Evolutionary conservation across 108 stramenopile genomes (phyloP), one percentile per base, ranked within the genome.

Genomic region (Skeletonema menzelii): DNA sequence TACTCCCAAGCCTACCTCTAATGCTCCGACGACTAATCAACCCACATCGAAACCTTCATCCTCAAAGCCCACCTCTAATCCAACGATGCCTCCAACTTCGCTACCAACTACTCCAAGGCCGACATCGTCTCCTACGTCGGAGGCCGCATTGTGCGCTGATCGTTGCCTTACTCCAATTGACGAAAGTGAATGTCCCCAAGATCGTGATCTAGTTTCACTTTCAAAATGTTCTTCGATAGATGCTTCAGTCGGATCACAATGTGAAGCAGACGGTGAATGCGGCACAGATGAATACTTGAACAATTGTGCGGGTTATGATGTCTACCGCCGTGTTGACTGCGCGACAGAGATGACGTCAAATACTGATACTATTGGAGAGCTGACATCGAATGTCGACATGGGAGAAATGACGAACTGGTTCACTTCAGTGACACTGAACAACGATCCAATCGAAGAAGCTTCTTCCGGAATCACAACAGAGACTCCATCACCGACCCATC

Each of bases 241-340:
- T 47, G 47, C 55, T 27, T 13, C 32, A 10, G 35, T 70, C 2
- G 76, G 76, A n/a, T 58, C 49, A 34, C 53, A 65, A n/a, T 77
- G 76, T 58, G 44, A 65, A 47, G 40, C 76, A 13, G 59, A 70
- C 27, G 64, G 68, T 53, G 76, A 70, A 65, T 77, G 76, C 32
- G 63, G 69, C 6, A 66, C 76, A 8, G 63, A 70, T 53, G 27
- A 12, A 20, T 40, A 27, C 34, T 38, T 77, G 32, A 64, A 60
- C 44, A 77, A 77, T 47, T 79, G 77, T 28, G 27, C 38, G 31
- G 70, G 65, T 56, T 67, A 61, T 32, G 65, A 66, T 40, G 66
- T 79, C 8, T 72, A 79, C 28, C 60, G 27, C 15, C 55, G 63
- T 34, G 55, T 79, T 12, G 55, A 67, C 11, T 79, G 77, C 32